Conservation (phyloP, 495 filamentous ascomycete species). For the Aspergillus campestris region DNA sequence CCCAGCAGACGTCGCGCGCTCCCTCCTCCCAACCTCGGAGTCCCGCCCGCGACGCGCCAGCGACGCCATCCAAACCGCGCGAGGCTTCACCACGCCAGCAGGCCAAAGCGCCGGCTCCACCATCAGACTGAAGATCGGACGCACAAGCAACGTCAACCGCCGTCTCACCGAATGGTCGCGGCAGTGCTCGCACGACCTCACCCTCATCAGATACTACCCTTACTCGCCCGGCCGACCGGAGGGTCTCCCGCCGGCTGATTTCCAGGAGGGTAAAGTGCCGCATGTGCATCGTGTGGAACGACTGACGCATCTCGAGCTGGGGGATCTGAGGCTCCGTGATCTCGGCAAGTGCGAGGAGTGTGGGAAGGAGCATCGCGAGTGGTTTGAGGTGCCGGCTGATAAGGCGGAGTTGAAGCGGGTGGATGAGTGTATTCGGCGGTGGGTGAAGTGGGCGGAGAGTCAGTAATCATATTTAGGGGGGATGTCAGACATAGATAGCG, state of each 20-base stretch:
- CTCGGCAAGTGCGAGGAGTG: conserved; percentile 67
- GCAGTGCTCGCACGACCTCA: conserved; percentile 83
- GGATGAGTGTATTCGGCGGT: conserved; percentile 77
- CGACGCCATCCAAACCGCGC: conserved; percentile 50
- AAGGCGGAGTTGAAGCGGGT: conserved; percentile 62
- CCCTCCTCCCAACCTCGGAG: conserved; percentile 43
- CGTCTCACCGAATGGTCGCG: conserved; percentile 85
- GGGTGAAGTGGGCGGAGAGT: conserved; percentile 72
- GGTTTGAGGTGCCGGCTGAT: conserved; percentile 84
- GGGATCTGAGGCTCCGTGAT: conserved; percentile 56
- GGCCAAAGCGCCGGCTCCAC: conserved; percentile 24
- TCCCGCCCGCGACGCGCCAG: conserved; percentile 49
- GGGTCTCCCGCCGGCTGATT: too few species aligned
- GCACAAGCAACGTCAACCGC: conserved; percentile 83
- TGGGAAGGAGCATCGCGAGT: conserved; percentile 84
- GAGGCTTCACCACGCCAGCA: conserved; percentile 39
- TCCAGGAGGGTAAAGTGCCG: conserved; percentile 51
- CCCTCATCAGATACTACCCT: conserved; percentile 86
- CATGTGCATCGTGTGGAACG: conserved; percentile 84
- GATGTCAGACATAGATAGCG: not conserved
- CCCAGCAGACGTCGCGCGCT: conserved; percentile 48
- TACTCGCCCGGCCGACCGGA: conserved; percentile 53
- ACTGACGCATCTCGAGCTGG: conserved; percentile 83
- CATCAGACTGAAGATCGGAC: conserved; percentile 86
- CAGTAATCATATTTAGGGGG: not conserved